Percentiles rank a stretch among this genome's conserved stretches.
Evolutionary conservation across 225 moss, liverwort and hornwort species (phyloP).

Genomic region (Antitrichia curtipendula): DNA sequence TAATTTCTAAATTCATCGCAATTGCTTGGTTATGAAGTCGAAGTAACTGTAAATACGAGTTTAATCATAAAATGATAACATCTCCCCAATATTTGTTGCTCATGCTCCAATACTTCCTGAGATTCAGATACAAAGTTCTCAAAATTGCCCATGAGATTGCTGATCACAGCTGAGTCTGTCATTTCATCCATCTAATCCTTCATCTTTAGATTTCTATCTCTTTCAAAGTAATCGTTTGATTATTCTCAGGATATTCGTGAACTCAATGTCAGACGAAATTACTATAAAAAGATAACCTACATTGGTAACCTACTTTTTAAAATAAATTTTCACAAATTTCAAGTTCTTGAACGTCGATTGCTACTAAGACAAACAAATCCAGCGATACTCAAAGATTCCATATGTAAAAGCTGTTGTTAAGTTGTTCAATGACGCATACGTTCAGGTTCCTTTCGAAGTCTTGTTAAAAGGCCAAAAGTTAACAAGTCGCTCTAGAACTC

Average conservation of each 20-base stretch:
- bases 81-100: not conserved
- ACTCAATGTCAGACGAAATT: not conserved
- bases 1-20: not conserved
- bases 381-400: not conserved
- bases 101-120: not conserved
- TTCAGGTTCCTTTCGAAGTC: constrained; percentile 14
- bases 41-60: not conserved
- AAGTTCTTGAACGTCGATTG: not conserved
- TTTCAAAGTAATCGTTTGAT: not conserved
- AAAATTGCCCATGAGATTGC: not conserved
- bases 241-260: not conserved
- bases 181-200: not conserved
- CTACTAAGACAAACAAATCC: not conserved
- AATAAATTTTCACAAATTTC: not conserved
- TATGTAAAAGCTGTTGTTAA: not conserved
- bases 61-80: not conserved
- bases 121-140: not conserved
- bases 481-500: constrained; percentile 98
- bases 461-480: constrained; percentile 99
- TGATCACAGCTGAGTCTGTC: not conserved
- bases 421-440: not conserved
- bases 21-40: not conserved
- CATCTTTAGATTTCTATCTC: not conserved
- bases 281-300: not conserved
- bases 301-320: not conserved